phyloP scores from a whole-genome alignment of 305 asterid genomes.

The Ajuga reptans region DNA sequence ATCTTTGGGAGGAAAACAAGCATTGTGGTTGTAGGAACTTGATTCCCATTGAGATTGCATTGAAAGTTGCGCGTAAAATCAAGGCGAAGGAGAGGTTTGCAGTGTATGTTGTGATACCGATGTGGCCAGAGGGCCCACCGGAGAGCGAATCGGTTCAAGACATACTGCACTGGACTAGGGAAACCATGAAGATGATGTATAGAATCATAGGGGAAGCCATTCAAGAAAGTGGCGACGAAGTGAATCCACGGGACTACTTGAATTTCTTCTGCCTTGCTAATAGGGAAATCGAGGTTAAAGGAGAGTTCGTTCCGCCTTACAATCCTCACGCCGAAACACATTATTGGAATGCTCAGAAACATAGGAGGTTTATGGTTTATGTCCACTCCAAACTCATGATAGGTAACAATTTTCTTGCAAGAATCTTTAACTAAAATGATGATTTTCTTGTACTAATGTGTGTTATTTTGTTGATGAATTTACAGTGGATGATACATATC shows the following conservation, averaged over 20 bases:
- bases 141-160: constrained; percentile 77
- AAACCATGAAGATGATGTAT: constrained; percentile 89
- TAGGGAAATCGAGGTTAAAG: constrained; percentile 56
- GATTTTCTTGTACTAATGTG: constrained; percentile 4
- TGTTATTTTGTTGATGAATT: not conserved
- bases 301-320: constrained; percentile 77
- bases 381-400: constrained; percentile 93
- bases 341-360: constrained; percentile 66
- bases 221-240: constrained; percentile 41
- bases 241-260: constrained; percentile 70
- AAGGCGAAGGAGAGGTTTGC: constrained; percentile 53
- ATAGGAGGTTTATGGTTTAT: constrained; percentile 83
- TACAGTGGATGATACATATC: constrained; percentile 73
- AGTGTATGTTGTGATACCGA: constrained; percentile 62
- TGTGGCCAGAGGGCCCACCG: constrained; percentile 95
- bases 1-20: constrained; percentile 74
- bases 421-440: not conserved
- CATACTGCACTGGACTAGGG: constrained; percentile 72
- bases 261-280: constrained; percentile 86
- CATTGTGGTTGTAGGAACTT: constrained; percentile 72
- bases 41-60: constrained; percentile 77
- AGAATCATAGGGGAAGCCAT: constrained; percentile 56
- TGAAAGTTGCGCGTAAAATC: constrained; percentile 59
- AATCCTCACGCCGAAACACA: constrained; percentile 61
- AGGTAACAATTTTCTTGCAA: constrained; percentile 36